Evolutionary conservation across 306 rosid species (phyloP), one percentile per base, ranked within the genome.

Genomic region (Castanospermum australe): DNA sequence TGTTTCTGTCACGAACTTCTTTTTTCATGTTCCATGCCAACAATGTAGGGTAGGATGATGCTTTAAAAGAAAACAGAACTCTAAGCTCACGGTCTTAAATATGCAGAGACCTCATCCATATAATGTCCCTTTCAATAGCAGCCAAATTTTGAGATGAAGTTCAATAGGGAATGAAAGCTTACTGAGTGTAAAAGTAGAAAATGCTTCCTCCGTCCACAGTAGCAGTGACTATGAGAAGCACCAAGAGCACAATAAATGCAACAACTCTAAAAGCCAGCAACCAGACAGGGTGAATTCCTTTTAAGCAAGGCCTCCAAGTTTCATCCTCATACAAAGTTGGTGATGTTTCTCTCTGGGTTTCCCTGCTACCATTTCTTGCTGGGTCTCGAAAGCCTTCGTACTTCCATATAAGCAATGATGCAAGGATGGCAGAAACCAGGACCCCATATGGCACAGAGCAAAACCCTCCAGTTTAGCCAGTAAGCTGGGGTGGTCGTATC

Each of bases 231-330:
- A 85, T 67, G 83, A 96, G 98, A 47, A 96, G 89, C 38, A 83
- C 88, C 82, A 89, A 42, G 77, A 96, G 99, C 32, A 96, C 92
- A 79, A 82, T 13, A 68, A 96, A 96, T 57, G 98, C 97, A 76
- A 89, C 30, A 42, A 91, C 76, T 89, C 99, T 84, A 71, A 91
- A 96, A 35, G 85, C 93, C 75, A 96, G 83, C 3, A 96, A 77
- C 99, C 98, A 96, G 30, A 89, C 93, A 14, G 99, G 99, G 77
- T 93, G 99, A 51, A 96, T 87, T 55, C 90, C 95, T 77, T 89
- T 93, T 11, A 96, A 79, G 63, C 99, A 93, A 45, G 99, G 94
- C 81, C 85, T 88, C 99, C 98, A 96, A n/a, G 93, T 90, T 71
- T 96, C 98, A 83, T 93, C 98, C 22, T 91, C 98, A 63, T 86